phyloP scores from a whole-genome alignment of 164 flowering plant species.

The Vitis rupestris region DNA sequence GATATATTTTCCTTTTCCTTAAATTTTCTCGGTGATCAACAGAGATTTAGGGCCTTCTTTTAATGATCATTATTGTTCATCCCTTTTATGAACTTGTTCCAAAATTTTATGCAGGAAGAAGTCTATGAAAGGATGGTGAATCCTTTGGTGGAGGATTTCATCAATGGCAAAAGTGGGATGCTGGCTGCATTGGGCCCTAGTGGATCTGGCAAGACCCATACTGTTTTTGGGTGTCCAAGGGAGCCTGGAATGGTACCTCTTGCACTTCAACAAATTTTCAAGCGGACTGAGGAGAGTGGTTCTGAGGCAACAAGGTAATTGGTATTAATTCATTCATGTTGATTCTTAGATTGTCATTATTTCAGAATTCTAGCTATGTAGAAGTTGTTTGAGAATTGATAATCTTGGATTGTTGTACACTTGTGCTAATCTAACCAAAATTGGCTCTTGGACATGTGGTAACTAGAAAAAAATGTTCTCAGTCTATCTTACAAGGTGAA shows the following conservation, averaged over 20 bases:
- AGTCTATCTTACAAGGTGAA: no score
- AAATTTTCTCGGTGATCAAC: no score
- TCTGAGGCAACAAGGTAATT: slow-evolving; percentile 35
- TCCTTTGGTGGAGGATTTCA: slow-evolving; percentile 75
- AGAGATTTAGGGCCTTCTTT: no score
- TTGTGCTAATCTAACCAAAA: no score
- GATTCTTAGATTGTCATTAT: no score
- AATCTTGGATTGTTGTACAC: no score
- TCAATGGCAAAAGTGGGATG: slow-evolving; percentile 77
- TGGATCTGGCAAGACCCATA: slow-evolving; percentile 94
- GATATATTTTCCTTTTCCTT: no score
- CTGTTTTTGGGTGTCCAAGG: slow-evolving; percentile 69
- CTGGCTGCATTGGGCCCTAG: slow-evolving; percentile 85
- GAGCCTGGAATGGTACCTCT: slow-evolving; percentile 83
- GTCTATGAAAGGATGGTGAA: slow-evolving; percentile 64
- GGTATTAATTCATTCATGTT: background rate
- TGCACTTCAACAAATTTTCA: slow-evolving; percentile 52
- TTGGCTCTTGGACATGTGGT: no score
- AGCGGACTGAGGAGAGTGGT: slow-evolving; percentile 8
- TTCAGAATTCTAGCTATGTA: no score
- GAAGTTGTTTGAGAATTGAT: no score
- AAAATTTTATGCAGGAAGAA: slow-evolving; percentile 40
- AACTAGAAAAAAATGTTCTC: no score
- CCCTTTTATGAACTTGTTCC: background rate
- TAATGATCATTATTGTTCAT: background rate